Evolutionary conservation across 2,329 filamentous ascomycete genomes (phyloP).

Genomic region (Diaporthe caulivora): DNA sequence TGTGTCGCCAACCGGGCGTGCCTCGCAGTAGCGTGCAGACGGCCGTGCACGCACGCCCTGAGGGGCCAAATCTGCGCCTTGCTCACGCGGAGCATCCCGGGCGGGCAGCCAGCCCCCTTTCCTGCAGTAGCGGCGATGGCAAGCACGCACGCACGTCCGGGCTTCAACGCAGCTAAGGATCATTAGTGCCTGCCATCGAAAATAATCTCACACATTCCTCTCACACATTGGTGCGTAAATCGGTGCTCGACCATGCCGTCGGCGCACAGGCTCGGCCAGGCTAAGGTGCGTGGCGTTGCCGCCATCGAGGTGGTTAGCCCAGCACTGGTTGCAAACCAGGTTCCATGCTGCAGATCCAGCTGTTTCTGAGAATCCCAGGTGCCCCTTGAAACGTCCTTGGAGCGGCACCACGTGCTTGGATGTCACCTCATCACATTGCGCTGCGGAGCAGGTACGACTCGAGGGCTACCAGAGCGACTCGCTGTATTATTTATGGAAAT

Average conservation of each 20-base stretch:
- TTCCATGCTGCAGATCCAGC: slow-evolving; percentile 27
- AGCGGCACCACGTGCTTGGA: slow-evolving; percentile 29
- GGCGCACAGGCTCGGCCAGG: slow-evolving; percentile 28
- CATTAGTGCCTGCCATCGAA: slow-evolving; percentile 17
- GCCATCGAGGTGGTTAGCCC: neutral
- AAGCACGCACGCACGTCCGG: neutral
- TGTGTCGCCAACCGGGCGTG: slow-evolving; percentile 18
- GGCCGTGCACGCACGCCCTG: neutral
- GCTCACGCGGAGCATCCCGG: slow-evolving; percentile 2
- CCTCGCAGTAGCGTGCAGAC: slow-evolving; percentile 23
- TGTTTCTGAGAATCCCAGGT: slow-evolving; percentile 10
- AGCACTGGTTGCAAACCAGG: neutral
- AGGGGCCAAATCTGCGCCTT: slow-evolving; percentile 1
- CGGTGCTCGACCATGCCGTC: slow-evolving; percentile 4
- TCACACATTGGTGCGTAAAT: slow-evolving; percentile 24
- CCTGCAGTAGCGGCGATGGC: slow-evolving; percentile 5
- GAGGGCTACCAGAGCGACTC: slow-evolving; percentile 12
- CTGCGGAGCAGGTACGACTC: slow-evolving; percentile 23
- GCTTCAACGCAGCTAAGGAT: neutral
- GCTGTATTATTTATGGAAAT: slow-evolving; percentile 23
- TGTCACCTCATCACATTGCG: slow-evolving; percentile 22
- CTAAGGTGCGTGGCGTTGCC: slow-evolving; percentile 19
- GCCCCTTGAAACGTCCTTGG: slow-evolving; percentile 30
- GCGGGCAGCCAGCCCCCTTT: neutral
- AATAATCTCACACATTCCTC: neutral